Base-by-base conservation (phyloP, 352 stramenopile genomes). In the Lagenidium giganteum region DNA sequence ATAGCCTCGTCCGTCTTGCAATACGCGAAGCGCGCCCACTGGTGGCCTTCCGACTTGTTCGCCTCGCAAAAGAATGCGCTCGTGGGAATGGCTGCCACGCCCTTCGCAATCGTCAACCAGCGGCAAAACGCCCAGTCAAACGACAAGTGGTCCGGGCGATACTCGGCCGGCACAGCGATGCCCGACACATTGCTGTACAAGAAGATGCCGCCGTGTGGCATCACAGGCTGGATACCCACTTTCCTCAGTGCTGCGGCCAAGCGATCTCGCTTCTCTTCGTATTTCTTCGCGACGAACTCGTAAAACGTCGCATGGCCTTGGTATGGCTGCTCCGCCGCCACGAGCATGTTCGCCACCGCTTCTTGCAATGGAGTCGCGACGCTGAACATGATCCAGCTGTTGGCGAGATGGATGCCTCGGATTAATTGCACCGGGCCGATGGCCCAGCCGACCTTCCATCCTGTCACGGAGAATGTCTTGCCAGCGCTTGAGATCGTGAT, bases 1-100 rank as follows among this genome's bases (percentile, higher is more conserved):
- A 97, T 77, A n/a, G 84, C 93, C 25, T 95, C 79, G 47, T 98
- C 93, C 25, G 84, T 96, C 74, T 98, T 98, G 75, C 94, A 98
- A 69, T 97, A 98, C 24, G 92, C 92, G 54, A 98, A 98, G 34
- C 94, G 87, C 4, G 80, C 89, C 58, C 87, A 83, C 25, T 80
- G 61, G 44, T 79, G 69, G 28, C 76, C 79, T 22, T 83, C 61
- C 8, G 47, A 38, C 31, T 93, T 86, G 60, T 96, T 95, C 25
- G 63, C 70, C 17, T 63, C 23, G 35, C 70, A 83, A 48, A 97
- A 98, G 66, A 98, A 98, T 27, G 90, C 85, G 31, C 67, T 88
- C 17, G 77, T 93, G 21, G 90, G 93, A 66, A 97, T 98, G 17
- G 87, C 78, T 4, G 89, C 95, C 51, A 97, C 92, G 29, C 87